Percentiles rank a stretch among this genome's conserved stretches.
These are phyloP conservation scores for Lindgomyces ingoldianus DNA, from an alignment of 495 filamentous ascomycete genomes.

Conservation along the genomic window DNA sequence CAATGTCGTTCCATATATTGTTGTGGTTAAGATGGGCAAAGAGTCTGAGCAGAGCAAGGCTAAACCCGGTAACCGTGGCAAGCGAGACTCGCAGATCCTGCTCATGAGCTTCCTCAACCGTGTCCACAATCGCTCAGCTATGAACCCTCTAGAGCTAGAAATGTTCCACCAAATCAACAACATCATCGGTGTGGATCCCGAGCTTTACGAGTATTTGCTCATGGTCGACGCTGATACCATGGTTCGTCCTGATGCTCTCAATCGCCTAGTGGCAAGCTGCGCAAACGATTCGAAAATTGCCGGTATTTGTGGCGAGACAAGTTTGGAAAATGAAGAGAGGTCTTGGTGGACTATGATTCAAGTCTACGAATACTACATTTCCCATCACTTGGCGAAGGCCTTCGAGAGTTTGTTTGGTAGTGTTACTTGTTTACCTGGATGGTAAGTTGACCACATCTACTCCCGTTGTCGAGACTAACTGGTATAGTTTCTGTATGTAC, in stretches of 20 bases:
- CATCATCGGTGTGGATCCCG: constrained; percentile 95
- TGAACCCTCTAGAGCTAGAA: constrained; percentile 94
- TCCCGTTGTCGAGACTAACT: constrained; percentile 39
- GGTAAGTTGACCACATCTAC: constrained; percentile 61
- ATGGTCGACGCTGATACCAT: constrained; percentile 98
- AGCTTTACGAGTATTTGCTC: constrained; percentile 94
- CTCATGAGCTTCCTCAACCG: constrained; percentile 90
- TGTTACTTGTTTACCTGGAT: constrained; percentile 97
- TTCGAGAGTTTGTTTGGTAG: constrained; percentile 95
- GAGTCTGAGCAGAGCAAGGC: constrained; percentile 88
- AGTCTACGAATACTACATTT: constrained; percentile 98
- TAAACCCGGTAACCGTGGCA: constrained; percentile 96
- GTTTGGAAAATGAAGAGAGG: constrained; percentile 88
- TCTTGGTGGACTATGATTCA: constrained; percentile 99
- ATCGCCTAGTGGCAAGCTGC: constrained; percentile 88
- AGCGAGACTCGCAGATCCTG: constrained; percentile 93
- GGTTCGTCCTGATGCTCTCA: constrained; percentile 89
- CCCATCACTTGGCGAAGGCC: constrained; percentile 88
- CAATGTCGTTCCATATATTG: constrained; percentile 94
- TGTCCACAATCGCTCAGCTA: constrained; percentile 88
- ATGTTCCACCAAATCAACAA: constrained; percentile 99
- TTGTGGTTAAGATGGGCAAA: constrained; percentile 95
- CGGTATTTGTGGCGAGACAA: constrained; percentile 96
- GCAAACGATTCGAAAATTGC: constrained; percentile 93
- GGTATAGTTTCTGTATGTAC: constrained; percentile 93